phyloP scores from a whole-genome alignment of 768 basidiomycete species.

The Ramaria rubella region DNA sequence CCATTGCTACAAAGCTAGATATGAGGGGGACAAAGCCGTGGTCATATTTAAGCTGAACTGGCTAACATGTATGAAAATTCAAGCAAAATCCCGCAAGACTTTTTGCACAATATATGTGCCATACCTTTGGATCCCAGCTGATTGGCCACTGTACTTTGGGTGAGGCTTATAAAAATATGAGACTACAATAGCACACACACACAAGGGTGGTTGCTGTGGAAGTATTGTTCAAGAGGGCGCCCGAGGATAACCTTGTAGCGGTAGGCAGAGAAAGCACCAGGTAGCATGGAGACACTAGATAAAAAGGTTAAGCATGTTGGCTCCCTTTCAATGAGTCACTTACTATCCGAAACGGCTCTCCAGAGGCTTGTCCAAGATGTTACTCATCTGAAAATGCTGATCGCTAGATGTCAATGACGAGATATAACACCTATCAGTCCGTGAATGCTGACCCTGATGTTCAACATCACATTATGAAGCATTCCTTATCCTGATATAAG shows the following conservation, averaged over 20 bases:
- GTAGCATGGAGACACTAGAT: slow-evolving; percentile 73
- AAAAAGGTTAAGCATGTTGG: neutral
- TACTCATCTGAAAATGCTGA: slow-evolving; percentile 93
- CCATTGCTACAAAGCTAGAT: no score
- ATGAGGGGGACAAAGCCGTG: no score
- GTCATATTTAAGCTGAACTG: no score
- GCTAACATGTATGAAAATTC: no score
- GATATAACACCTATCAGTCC: neutral
- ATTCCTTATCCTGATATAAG: slow-evolving; percentile 41
- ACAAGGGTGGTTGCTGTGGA: slow-evolving; percentile 35
- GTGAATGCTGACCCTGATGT: slow-evolving; percentile 61
- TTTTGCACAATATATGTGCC: no score
- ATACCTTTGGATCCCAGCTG: slow-evolving; percentile 91
- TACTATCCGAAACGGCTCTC: slow-evolving; percentile 91
- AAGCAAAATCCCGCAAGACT: no score
- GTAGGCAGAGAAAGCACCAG: slow-evolving; percentile 96
- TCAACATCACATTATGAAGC: slow-evolving; percentile 93
- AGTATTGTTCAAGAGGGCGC: slow-evolving; percentile 52
- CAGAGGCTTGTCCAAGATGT: slow-evolving; percentile 94
- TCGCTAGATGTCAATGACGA: neutral
- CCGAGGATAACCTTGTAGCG: slow-evolving; percentile 90
- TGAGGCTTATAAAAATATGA: neutral
- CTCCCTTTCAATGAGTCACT: slow-evolving; percentile 9
- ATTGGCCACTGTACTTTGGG: slow-evolving; percentile 54
- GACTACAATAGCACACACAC: slow-evolving; percentile 6